Base-by-base conservation (phyloP, 768 basidiomycete species). In the Leccinum imitatum region DNA sequence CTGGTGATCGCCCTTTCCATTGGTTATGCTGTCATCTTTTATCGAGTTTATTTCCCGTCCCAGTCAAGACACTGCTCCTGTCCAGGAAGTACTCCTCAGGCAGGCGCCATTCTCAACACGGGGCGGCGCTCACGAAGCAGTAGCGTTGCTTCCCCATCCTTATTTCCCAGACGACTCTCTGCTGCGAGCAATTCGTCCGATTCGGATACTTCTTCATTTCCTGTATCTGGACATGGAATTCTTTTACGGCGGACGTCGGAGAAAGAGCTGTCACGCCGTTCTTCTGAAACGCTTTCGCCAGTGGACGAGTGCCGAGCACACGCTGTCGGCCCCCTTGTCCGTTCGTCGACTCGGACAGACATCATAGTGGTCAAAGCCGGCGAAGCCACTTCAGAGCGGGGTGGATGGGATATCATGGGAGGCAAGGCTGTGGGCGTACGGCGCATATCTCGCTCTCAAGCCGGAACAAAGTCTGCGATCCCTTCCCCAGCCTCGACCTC, bases 181-280 rank as follows among this genome's bases (percentile, higher is more conserved):
- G 75, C 82, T 25, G 71, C 75, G 33, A 68, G 70, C 19, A 19
- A 71, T 74, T 53, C 80, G 74, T 65, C 71, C 25, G 67, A 73
- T 21, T 27, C 59, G 21, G 84, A 87, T 56, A 69, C 78, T 0
- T 74, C 82, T 6, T 77, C 83, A 9, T 94, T 92, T 69, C 92
- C 92, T 11, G 82, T 94, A 23, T 93, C 89, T 6, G 90, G 80
- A 3, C 91, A 91, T 67, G 93, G 89, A 19, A 81, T 88, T 41
- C 84, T 92, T 69, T 86, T 89, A 25, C 82, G 90, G 50, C 80
- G 90, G 53, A 79, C 81, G 21, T 89, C 88, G 3, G 91, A 91
- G 68, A 90, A 88, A 71, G 85, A 87, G 39, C 65, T 71, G 6
- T 70, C 76, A 4, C 79, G 85, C 25, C 82, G 85, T 53, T 77